Base-by-base conservation (phyloP, 208 protist species). In the Leishmania amazonensis region DNA sequence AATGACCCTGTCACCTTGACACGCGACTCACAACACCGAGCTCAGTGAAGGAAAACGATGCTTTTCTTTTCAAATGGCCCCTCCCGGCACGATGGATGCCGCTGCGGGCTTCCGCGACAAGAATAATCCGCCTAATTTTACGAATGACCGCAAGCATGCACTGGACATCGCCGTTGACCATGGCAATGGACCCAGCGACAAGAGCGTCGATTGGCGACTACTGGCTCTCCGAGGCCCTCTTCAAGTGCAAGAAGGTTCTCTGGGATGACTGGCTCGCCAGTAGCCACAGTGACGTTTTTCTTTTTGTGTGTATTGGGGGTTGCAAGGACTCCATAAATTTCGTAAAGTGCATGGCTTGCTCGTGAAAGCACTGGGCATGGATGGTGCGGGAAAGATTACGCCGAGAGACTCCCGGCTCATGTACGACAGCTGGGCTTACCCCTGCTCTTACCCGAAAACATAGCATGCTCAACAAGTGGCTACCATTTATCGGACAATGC, bases 351-450 rank as follows among this genome's bases (percentile, higher is more conserved):
- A 67, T 35, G 68, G 84, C 45, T 45, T 82, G 17, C 74, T 93
- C 19, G 73, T 93, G 15, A 85, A 85, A 72, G 60, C 80, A 3
- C 78, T 94, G 28, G 89, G 91, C 86, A 90, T 90, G 81, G 86
- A 95, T 75, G 90, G 87, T 15, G 92, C 93, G 51, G 92, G 92
- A 40, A 89, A 86, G 76, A 60, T 94, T 24, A 94, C 88, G 9
- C 84, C 92, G 8, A 88, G 85, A 73, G 92, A 95, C 79, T 91
- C 93, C 72, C 90, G 93, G 78, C 87, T 91, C 71, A 89, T 94
- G 82, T 93, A 95, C 78, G 90, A 91, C 74, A 42, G 84, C 85
- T 38, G 71, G 88, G 62, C 77, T 94, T 24, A 88, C 86, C 21
- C 78, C 79, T 4, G 62, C 82, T 42, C 75, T 94, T 28, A 42